Percentiles rank a stretch among this genome's conserved stretches.
Evolutionary conservation across 371 early-diverging fungal species (phyloP).

Genomic region (Gilbertella persicaria): DNA sequence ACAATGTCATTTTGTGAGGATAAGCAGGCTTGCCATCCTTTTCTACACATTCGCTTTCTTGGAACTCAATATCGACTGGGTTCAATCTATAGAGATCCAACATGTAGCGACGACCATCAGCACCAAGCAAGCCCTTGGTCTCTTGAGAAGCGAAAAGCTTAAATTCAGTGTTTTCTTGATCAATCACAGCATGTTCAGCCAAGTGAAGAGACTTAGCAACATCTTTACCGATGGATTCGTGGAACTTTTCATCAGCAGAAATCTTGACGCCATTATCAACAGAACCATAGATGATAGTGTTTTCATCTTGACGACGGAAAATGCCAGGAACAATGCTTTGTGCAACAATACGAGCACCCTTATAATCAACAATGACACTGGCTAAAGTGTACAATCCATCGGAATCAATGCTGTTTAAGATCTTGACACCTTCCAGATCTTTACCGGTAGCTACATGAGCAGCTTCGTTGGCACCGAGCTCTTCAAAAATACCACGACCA

Average conservation of each 20-base stretch:
- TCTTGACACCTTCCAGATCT: constrained; percentile 88
- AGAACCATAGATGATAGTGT: constrained; percentile 86
- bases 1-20: constrained; percentile 85
- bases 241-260: constrained; percentile 73
- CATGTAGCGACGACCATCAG: constrained; percentile 89
- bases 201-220: constrained; percentile 84
- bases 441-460: constrained; percentile 93
- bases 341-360: constrained; percentile 87
- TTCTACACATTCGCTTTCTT: constrained; percentile 68
- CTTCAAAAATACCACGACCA: constrained; percentile 80
- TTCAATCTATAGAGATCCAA: constrained; percentile 90
- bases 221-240: constrained; percentile 62
- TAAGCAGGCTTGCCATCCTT: constrained; percentile 65
- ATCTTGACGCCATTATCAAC: constrained; percentile 81
- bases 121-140: constrained; percentile 89
- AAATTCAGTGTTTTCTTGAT: constrained; percentile 64
- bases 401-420: constrained; percentile 74
- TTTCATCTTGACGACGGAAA: constrained; percentile 77
- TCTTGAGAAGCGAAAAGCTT: constrained; percentile 83
- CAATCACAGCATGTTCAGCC: constrained; percentile 72
- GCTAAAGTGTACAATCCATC: constrained; percentile 84
- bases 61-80: constrained; percentile 89
- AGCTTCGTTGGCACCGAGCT: constrained; percentile 88
- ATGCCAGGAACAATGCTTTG: constrained; percentile 94
- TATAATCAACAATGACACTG: constrained; percentile 90